Conservation (phyloP, 257 asterid genomes). For the Forsythia suspensa region DNA sequence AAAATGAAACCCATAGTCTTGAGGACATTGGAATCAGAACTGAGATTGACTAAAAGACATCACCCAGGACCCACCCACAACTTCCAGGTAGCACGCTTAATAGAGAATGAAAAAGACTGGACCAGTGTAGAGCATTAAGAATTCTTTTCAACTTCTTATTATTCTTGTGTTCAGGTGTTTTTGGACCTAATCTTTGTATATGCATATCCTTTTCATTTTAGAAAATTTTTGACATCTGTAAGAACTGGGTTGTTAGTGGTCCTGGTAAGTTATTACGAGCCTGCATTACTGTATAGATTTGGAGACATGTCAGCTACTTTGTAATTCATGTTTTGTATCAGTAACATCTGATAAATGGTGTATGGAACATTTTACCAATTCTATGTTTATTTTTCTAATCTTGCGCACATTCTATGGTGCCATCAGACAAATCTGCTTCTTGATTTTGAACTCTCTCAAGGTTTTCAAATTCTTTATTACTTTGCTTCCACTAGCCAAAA, state of each 20-base stretch:
- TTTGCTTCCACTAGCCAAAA: not conserved
- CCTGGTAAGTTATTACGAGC: not conserved
- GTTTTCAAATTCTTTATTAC: not conserved
- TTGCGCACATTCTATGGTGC: not conserved
- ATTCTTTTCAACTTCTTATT: not conserved
- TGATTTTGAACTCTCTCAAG: not conserved
- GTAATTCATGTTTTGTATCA: not conserved
- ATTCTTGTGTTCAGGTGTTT: not conserved
- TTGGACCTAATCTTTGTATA: no score
- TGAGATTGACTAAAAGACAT: not conserved
- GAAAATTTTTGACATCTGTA: not conserved
- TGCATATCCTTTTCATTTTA: not conserved
- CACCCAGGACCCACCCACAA: not conserved
- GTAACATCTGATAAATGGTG: not conserved
- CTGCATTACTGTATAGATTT: not conserved
- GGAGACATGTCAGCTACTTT: not conserved
- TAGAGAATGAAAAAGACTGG: not conserved
- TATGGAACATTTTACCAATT: not conserved
- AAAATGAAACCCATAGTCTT: not conserved
- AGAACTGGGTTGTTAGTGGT: not conserved
- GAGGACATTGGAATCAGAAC: not conserved
- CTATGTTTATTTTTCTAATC: not conserved
- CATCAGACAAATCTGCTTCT: not conserved
- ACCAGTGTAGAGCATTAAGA: not conserved
- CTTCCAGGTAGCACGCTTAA: not conserved